phyloP scores from a whole-genome alignment of 805 yeast genomes.

The Metschnikowia peoriensis region DNA sequence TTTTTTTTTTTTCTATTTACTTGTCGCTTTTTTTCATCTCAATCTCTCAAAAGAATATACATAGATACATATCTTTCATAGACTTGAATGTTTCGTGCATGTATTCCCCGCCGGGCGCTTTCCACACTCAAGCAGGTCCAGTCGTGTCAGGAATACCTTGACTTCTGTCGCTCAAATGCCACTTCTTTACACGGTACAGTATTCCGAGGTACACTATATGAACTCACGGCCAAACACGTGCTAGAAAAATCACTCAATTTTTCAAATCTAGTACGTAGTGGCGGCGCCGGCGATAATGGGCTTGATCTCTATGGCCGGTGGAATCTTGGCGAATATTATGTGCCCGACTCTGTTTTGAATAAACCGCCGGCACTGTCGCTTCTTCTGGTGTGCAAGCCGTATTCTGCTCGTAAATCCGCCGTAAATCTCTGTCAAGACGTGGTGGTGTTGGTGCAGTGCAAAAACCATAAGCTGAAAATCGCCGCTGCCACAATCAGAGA shows the following conservation, averaged over 20 bases:
- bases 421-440: conserved; percentile 27
- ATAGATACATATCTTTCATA: not conserved
- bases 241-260: conserved; percentile 40
- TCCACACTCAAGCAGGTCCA: conserved; percentile 14
- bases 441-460: conserved; percentile 53
- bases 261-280: conserved; percentile 40
- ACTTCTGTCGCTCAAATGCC: conserved; percentile 25
- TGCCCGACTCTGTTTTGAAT: not conserved
- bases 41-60: too few species aligned
- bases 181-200: conserved; percentile 36
- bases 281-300: conserved; percentile 59
- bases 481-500: conserved; percentile 51
- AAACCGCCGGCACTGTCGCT: conserved; percentile 3
- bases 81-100: not conserved
- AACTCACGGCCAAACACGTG: conserved; percentile 41
- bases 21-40: too few species aligned
- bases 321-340: conserved; percentile 28
- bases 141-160: conserved; percentile 29
- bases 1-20: too few species aligned
- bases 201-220: conserved; percentile 57
- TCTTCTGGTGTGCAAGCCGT: conserved; percentile 9
- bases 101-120: not conserved
- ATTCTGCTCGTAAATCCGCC: not conserved
- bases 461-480: conserved; percentile 44
- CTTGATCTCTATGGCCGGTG: conserved; percentile 55